phyloP scores from a whole-genome alignment of 1,284 basidiomycete genomes.

The Sporisorium exsertum region DNA sequence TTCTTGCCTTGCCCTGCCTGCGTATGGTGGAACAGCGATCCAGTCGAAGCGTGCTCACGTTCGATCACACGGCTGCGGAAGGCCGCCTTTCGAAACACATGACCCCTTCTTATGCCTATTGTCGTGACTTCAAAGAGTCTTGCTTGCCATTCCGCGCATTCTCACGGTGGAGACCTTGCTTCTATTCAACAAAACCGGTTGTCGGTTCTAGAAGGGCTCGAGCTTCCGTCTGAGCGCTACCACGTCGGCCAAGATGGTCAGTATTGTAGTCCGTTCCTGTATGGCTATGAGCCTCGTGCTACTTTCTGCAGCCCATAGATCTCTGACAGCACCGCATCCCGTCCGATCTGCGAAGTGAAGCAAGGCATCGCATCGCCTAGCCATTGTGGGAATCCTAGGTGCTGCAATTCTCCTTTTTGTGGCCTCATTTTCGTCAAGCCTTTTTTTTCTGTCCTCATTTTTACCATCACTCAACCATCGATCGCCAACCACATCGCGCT shows the following conservation, averaged over 20 bases:
- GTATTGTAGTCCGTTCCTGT: too few relatives aligned
- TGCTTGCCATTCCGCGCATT: conserved; percentile 1
- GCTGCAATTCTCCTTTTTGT: too few relatives aligned
- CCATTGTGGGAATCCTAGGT: too few relatives aligned
- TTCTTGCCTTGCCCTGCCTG: not conserved
- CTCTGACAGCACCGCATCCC: conserved; percentile 84
- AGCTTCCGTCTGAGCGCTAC: too few relatives aligned
- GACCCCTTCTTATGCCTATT: not conserved
- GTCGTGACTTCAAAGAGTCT: not conserved
- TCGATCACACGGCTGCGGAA: not conserved
- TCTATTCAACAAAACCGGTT: not conserved
- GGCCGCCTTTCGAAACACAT: not conserved
- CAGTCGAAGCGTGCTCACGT: not conserved
- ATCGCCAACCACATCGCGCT: not conserved
- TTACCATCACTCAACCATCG: too few relatives aligned
- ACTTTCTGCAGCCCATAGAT: too few relatives aligned
- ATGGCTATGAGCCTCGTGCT: too few relatives aligned
- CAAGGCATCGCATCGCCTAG: conserved; percentile 81
- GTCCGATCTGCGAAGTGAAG: conserved; percentile 84
- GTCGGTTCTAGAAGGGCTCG: not conserved
- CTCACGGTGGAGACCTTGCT: not conserved
- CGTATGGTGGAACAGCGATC: too few relatives aligned
- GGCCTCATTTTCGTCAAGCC: too few relatives aligned
- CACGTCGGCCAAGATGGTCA: too few relatives aligned
- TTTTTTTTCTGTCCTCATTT: too few relatives aligned